Evolutionary conservation across 2,329 filamentous ascomycete species (phyloP).

Genomic region (Aspergillus costaricaensis): DNA sequence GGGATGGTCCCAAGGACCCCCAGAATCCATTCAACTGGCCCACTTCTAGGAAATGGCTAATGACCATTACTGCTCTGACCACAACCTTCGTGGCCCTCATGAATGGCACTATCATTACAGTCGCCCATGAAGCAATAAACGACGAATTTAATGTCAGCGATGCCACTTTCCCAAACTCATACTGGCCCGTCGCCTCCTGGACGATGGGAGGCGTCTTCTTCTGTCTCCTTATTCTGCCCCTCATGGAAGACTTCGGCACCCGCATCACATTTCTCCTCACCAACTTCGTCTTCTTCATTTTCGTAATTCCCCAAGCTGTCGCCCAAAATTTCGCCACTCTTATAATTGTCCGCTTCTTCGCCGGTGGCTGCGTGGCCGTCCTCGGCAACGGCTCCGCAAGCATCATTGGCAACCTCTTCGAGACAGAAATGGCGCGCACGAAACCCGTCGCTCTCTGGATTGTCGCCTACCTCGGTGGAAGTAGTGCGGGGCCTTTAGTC

Average conservation of each 20-base stretch:
- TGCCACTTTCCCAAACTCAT: conserved; percentile 21
- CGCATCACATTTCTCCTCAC: conserved; percentile 43
- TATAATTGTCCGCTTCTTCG: conserved; percentile 48
- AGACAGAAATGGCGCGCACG: conserved; percentile 35
- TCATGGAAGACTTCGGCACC: conserved; percentile 26
- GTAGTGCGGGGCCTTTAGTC: conserved; percentile 49
- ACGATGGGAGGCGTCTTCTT: conserved; percentile 22
- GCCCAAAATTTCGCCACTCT: conserved; percentile 51
- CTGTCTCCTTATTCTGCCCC: conserved; percentile 21
- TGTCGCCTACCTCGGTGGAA: conserved; percentile 43
- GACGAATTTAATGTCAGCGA: conserved; percentile 18
- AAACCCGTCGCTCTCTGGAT: conserved; percentile 47
- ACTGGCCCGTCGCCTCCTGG: conserved; percentile 25
- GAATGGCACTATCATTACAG: conserved; percentile 25
- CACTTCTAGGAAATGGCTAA: conserved; percentile 19
- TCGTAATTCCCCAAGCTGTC: conserved; percentile 46
- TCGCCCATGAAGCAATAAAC: conserved; percentile 19
- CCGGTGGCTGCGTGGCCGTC: conserved; percentile 45
- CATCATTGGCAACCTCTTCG: conserved; percentile 35
- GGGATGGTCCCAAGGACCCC: conserved; percentile 15
- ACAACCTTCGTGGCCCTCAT: conserved; percentile 23
- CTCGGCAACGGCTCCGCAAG: conserved; percentile 41
- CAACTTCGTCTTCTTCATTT: conserved; percentile 44
- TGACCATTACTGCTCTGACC: conserved; percentile 19
- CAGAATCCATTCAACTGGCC: conserved; percentile 26